Conservation (phyloP, 2,329 filamentous ascomycete species). For the Blastomyces silverae region DNA sequence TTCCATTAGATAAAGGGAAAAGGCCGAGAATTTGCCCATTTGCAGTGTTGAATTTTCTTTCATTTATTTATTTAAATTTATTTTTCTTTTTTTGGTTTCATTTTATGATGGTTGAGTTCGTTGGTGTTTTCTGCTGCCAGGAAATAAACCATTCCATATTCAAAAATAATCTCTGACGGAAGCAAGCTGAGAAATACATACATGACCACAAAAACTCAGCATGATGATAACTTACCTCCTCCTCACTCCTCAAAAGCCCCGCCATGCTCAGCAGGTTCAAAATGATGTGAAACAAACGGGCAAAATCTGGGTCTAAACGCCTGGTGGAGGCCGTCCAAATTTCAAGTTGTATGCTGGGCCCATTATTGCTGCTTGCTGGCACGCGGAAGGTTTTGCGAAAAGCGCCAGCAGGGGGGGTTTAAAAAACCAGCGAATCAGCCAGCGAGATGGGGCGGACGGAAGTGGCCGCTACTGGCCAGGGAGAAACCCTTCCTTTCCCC, state of each 20-base stretch:
- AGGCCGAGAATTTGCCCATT: neutral
- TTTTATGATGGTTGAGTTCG: too few relatives aligned
- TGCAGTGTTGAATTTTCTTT: neutral
- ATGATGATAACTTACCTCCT: neutral
- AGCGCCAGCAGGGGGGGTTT: neutral
- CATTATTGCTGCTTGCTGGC: neutral
- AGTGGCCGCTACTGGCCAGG: too few relatives aligned
- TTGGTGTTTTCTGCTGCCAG: too few relatives aligned
- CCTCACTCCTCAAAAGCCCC: neutral
- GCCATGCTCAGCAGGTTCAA: neutral
- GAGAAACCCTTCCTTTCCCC: neutral
- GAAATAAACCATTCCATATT: too few relatives aligned
- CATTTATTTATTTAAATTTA: too few relatives aligned
- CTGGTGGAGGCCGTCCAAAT: too few relatives aligned
- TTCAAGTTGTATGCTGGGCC: too few relatives aligned
- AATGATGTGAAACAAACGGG: neutral
- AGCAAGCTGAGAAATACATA: too few relatives aligned
- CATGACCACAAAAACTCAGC: too few relatives aligned
- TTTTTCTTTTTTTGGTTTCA: neutral
- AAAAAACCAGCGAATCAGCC: neutral
- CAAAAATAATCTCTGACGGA: too few relatives aligned
- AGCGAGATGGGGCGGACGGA: neutral
- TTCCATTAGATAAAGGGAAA: neutral
- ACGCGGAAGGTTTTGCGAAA: neutral
- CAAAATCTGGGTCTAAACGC: too few relatives aligned